These are phyloP conservation scores for Boletellus ananas DNA, from an alignment of 768 basidiomycete species.

Conservation along the genomic window DNA sequence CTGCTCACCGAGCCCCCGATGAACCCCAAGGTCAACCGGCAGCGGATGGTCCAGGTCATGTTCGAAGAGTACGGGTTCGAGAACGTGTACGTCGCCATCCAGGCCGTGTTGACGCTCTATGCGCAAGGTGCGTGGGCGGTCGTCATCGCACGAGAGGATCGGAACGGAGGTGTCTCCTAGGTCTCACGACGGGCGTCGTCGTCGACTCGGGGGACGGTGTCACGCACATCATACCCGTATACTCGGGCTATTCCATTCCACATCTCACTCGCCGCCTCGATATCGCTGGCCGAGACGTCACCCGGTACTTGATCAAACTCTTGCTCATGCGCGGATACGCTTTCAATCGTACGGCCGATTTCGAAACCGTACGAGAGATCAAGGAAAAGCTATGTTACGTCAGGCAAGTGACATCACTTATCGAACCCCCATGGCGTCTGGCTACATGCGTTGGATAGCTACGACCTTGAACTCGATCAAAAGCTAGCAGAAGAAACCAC, in stretches of 20 bases:
- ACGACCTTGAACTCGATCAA: conserved; percentile 95
- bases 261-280: conserved; percentile 93
- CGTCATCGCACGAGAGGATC: background rate
- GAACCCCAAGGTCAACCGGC: conserved; percentile 93
- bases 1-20: conserved; percentile 97
- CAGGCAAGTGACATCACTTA: conserved; percentile 49
- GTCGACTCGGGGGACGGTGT: conserved; percentile 99
- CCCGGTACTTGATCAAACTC: conserved; percentile 98
- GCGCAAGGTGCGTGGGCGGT: conserved; percentile 76
- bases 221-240: conserved; percentile 98
- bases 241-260: conserved; percentile 93
- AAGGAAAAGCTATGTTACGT: conserved; percentile 99
- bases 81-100: conserved; percentile 96
- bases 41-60: conserved; percentile 97
- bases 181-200: conserved; percentile 96
- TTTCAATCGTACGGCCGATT: conserved; percentile 98
- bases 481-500: conserved; percentile 94
- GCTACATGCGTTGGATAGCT: conserved; percentile 43
- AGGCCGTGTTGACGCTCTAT: conserved; percentile 96
- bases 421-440: background rate
- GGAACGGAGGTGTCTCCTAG: conserved; percentile 38
- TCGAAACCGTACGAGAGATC: conserved; percentile 97
- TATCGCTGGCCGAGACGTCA: conserved; percentile 97
- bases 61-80: conserved; percentile 98
- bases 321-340: conserved; percentile 99